Evolutionary conservation across 257 asterid species (phyloP).

Genomic region (Lycium barbarum): DNA sequence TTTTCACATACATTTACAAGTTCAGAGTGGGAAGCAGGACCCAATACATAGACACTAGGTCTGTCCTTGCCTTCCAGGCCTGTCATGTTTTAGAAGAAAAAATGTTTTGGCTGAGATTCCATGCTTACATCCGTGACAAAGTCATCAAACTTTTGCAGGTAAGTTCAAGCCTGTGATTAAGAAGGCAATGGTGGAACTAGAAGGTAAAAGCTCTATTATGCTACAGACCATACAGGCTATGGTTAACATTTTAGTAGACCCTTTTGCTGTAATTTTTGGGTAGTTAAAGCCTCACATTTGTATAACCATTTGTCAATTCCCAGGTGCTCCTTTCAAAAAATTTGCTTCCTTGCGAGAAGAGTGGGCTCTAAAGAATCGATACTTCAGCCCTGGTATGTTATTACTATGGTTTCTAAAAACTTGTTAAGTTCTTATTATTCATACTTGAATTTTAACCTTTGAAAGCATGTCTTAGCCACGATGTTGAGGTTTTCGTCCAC

Average conservation of each 20-base stretch:
- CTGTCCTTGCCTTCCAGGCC: neutral
- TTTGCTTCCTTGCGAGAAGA: constrained; percentile 80
- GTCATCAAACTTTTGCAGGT: constrained; percentile 53
- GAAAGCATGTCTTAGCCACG: neutral
- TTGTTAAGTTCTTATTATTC: neutral
- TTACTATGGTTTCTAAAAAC: neutral
- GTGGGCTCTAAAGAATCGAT: constrained; percentile 89
- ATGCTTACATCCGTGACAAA: neutral
- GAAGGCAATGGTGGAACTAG: constrained; percentile 99
- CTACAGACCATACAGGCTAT: neutral
- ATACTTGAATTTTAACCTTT: neutral
- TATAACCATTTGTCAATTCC: neutral
- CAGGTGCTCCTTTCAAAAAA: constrained; percentile 92
- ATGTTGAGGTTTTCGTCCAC: neutral
- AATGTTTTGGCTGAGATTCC: constrained; percentile 1
- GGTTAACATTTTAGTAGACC: neutral
- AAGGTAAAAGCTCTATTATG: constrained; percentile 52
- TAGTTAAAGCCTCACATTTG: constrained; percentile 5
- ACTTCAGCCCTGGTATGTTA: constrained; percentile 77
- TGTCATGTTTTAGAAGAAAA: neutral
- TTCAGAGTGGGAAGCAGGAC: neutral
- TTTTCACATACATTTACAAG: neutral
- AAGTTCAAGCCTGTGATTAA: constrained; percentile 98
- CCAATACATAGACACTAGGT: neutral
- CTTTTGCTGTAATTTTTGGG: constrained; percentile 2